phyloP scores from a whole-genome alignment of 805 yeast genomes.

The Lipomyces chichibuensis region DNA sequence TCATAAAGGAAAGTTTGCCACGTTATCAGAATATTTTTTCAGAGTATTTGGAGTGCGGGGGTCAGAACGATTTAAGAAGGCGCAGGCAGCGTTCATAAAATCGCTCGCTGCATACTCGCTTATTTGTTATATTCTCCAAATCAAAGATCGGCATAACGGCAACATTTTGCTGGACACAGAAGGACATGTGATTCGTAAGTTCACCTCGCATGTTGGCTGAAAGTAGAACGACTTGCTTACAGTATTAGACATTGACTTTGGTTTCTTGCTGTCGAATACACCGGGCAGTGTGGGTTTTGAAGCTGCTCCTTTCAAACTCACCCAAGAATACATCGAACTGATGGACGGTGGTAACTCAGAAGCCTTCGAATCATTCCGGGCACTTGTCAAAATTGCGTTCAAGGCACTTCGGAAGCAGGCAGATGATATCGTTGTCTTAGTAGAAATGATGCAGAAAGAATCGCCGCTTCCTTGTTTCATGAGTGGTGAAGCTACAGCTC shows the following conservation, averaged over 20 bases:
- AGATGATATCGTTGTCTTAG: slow-evolving; percentile 76
- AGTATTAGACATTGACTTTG: slow-evolving; percentile 80
- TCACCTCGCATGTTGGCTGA: background rate
- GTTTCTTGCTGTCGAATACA: slow-evolving; percentile 86
- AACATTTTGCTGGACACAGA: slow-evolving; percentile 94
- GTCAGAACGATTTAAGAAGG: slow-evolving; percentile 60
- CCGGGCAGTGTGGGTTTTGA: slow-evolving; percentile 98
- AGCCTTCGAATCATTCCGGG: slow-evolving; percentile 61
- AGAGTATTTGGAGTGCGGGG: slow-evolving; percentile 70
- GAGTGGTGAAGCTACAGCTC: slow-evolving; percentile 81
- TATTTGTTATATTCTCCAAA: slow-evolving; percentile 85
- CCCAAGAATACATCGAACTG: slow-evolving; percentile 84
- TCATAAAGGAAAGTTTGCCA: slow-evolving; percentile 63
- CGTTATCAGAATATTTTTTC: slow-evolving; percentile 76
- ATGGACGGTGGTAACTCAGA: slow-evolving; percentile 76
- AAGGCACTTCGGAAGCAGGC: slow-evolving; percentile 70
- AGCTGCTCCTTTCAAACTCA: slow-evolving; percentile 94
- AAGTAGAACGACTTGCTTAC: background rate
- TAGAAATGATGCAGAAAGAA: slow-evolving; percentile 92
- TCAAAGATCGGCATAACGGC: slow-evolving; percentile 98
- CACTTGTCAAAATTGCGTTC: slow-evolving; percentile 72
- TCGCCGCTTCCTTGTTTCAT: slow-evolving; percentile 89
- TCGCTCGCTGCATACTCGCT: slow-evolving; percentile 94
- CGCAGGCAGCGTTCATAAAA: slow-evolving; percentile 81
- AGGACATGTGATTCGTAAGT: slow-evolving; percentile 75